Conservation (phyloP, 2,329 filamentous ascomycete genomes). For the Diaporthe caulivora region DNA sequence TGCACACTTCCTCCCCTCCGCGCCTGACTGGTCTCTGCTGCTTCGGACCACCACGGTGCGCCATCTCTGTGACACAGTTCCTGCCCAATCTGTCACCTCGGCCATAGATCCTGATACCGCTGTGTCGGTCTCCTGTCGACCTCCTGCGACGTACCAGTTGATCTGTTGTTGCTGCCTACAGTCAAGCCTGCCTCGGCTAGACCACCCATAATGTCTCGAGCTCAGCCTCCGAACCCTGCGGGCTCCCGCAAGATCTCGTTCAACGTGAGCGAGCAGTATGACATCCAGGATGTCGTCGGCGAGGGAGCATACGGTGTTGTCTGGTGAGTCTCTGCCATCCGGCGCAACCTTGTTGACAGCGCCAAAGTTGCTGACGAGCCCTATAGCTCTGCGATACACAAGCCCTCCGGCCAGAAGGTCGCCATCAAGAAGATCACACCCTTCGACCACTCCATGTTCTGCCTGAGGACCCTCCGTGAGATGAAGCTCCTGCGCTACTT, state of each 20-base stretch:
- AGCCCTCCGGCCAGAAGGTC: conserved; percentile 97
- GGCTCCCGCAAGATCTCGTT: conserved; percentile 96
- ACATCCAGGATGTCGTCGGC: conserved; percentile 99
- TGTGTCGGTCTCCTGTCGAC: background rate
- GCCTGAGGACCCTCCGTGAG: conserved; percentile 93
- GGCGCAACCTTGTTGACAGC: background rate
- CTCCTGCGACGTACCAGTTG: conserved; percentile 22
- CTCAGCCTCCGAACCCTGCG: conserved; percentile 67
- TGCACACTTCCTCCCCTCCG: conserved; percentile 22
- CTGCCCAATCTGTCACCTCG: conserved; percentile 6
- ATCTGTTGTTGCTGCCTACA: conserved; percentile 7
- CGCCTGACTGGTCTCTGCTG: conserved; percentile 31
- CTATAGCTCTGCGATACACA: conserved; percentile 91
- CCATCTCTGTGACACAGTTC: conserved; percentile 9
- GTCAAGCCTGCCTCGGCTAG: background rate
- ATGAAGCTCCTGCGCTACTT: conserved; percentile 99
- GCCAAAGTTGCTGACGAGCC: conserved; percentile 23
- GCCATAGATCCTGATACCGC: conserved; percentile 10
- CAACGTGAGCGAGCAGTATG: conserved; percentile 99
- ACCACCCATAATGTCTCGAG: conserved; percentile 64
- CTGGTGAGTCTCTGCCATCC: conserved; percentile 74
- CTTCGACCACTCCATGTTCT: conserved; percentile 99
- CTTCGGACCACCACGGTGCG: conserved; percentile 14
- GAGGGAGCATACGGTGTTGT: conserved; percentile 99
- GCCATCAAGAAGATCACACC: conserved; percentile 99